Percentiles rank a stretch among this genome's conserved stretches.
phyloP scores from a whole-genome alignment of 768 basidiomycete species.

The Trametes punicea region DNA sequence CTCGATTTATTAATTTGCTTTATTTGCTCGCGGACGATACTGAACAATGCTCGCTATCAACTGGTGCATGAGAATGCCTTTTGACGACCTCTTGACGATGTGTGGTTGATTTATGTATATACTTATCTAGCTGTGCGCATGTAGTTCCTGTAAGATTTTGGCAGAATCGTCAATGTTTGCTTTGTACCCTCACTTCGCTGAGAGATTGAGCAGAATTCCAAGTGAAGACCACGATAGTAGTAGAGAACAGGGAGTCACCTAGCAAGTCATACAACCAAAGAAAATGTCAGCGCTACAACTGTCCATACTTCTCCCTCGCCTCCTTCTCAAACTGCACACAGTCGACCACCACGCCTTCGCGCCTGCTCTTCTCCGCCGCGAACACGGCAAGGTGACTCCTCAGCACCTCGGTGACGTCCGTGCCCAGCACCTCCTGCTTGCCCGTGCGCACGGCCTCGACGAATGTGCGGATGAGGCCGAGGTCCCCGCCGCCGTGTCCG shows the following conservation, averaged over 20 bases:
- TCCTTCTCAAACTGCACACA: conserved; percentile 55
- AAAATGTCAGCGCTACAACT: background rate
- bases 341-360: conserved; percentile 65
- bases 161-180: background rate
- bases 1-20: conserved; percentile 6
- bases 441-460: conserved; percentile 67
- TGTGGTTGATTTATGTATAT: conserved; percentile 15
- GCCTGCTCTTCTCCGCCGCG: conserved; percentile 78
- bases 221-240: background rate
- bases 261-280: background rate
- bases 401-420: conserved; percentile 64
- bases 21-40: conserved; percentile 2
- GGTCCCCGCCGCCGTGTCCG: conserved; percentile 82
- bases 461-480: conserved; percentile 72
- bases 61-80: background rate
- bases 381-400: conserved; percentile 83
- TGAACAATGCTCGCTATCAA: conserved; percentile 9
- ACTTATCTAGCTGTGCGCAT: conserved; percentile 13
- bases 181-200: background rate
- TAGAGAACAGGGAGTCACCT: background rate
- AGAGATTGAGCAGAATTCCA: background rate
- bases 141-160: background rate
- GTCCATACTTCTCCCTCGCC: conserved; percentile 36
- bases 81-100: background rate
- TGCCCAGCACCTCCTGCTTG: conserved; percentile 63